Evolutionary conservation across 2,329 filamentous ascomycete species (phyloP).

Genomic region (Colletotrichum nymphaeae): DNA sequence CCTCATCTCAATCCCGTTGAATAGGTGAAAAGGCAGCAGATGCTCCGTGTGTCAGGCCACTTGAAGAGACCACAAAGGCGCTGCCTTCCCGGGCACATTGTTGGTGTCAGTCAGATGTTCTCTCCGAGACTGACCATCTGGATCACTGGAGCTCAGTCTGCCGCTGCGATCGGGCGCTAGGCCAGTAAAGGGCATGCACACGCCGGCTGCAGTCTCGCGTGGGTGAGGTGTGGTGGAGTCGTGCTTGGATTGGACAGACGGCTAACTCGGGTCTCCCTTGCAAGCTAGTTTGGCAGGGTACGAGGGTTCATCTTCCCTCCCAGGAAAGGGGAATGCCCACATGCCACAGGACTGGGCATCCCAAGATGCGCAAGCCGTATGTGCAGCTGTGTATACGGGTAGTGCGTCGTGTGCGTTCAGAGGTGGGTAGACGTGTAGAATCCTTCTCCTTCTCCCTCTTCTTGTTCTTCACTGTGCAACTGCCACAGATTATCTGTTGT

Average conservation of each 20-base stretch:
- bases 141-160: conserved; percentile 6
- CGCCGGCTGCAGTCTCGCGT: conserved; percentile 11
- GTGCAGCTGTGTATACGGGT: background rate
- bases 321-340: background rate
- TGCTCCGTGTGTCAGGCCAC: background rate
- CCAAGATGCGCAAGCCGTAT: background rate
- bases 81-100: background rate
- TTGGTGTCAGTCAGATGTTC: conserved; percentile 27
- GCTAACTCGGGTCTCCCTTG: conserved; percentile 18
- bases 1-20: background rate
- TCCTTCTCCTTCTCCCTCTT: too few relatives aligned
- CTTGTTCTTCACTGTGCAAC: too few relatives aligned
- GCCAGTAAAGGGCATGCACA: background rate
- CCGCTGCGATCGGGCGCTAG: conserved; percentile 16
- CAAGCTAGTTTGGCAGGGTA: conserved; percentile 1
- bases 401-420: too few relatives aligned
- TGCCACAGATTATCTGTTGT: too few relatives aligned
- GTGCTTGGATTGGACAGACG: conserved; percentile 21
- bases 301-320: conserved; percentile 2
- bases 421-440: too few relatives aligned
- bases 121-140: conserved; percentile 3
- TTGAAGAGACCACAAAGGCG: background rate
- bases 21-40: background rate
- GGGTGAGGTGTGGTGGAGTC: background rate
- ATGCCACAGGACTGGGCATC: conserved; percentile 4